Base-by-base conservation (phyloP, 129 eudicot genomes). In the Sambucus nigra region DNA sequence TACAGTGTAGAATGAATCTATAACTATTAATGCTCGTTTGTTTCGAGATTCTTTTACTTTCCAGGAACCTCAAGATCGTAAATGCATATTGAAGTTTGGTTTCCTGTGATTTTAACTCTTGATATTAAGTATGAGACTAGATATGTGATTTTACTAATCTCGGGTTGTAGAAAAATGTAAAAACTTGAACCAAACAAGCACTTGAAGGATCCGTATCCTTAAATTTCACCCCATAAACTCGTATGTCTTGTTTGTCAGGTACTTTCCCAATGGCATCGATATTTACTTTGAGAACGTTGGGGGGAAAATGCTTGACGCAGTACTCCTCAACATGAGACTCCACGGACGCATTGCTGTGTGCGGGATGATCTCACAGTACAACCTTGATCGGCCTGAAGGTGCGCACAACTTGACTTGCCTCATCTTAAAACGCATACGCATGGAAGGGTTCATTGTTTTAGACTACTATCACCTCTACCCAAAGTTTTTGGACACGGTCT, bases 341-440 rank as follows among this genome's bases (percentile, higher is more conserved):
- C 29, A 59, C 5, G 83, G 83, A 5, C 69, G 85, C 0, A 73
- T 82, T 50, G 65, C 94, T 16, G 78, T 57, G 1, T 78, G 83
- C 24, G 80, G 86, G 27, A 60, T 83, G 83, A 75, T 83, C 59
- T 83, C 86, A 53, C 86, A 83, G 64, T 83, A 83, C 67, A 78
- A 75, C 41, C 73, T 66, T 21, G 70, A 61, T 21, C 13, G 78
- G 58, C 65, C 58, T 1, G 83, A 71, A 17, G 86, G 83, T 20
- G 73, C 72, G 13, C 61, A 53, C 15, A 78, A 78, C 68, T 42
- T 82, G 50, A 45, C 56, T 21, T 6, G 15, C 47, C 35, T 75
- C 2, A 9, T 82, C 33, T 0, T 56, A 0, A 78, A 78, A 27
- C 41, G 77, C 4, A 5, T 78, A 18, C 65, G 63, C 1, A 70